Evolutionary conservation across 1,139 yeast genomes (phyloP).

Genomic region (Yamadazyma pseudoaaseri): DNA sequence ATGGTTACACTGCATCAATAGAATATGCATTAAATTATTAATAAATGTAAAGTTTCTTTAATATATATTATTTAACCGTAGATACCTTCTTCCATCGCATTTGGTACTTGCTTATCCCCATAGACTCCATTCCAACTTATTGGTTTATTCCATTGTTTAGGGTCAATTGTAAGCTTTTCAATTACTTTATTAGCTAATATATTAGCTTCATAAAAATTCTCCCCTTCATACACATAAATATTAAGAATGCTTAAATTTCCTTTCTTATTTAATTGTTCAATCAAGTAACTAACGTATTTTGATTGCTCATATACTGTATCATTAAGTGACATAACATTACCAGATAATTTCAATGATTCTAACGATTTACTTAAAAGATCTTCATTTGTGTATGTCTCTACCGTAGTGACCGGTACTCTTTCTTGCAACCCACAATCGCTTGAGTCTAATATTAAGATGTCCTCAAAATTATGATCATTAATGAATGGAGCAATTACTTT

Average conservation of each 20-base stretch:
- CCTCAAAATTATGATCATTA: constrained; percentile 33
- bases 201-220: constrained; percentile 74
- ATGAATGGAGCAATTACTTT: constrained; percentile 56
- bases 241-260: constrained; percentile 26
- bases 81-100: constrained; percentile 74
- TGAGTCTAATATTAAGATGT: constrained; percentile 65
- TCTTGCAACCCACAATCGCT: constrained; percentile 60
- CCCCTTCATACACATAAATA: constrained; percentile 83
- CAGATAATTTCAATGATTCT: constrained; percentile 25
- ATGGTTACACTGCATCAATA: constrained; percentile 49
- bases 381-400: constrained; percentile 32
- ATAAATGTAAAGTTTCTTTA: not conserved
- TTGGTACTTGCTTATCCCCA: constrained; percentile 67
- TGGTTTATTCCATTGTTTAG: constrained; percentile 51
- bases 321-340: constrained; percentile 8
- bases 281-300: constrained; percentile 16
- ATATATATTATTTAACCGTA: constrained; percentile 46
- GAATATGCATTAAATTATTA: constrained; percentile 45
- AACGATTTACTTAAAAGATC: constrained; percentile 33
- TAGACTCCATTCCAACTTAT: constrained; percentile 84
- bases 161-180: constrained; percentile 25
- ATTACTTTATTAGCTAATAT: constrained; percentile 44
- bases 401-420: constrained; percentile 19
- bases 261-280: constrained; percentile 9
- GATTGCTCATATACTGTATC: constrained; percentile 15